Percentiles rank a stretch among this genome's conserved stretches.
Evolutionary conservation across 2,329 filamentous ascomycete genomes (phyloP).

Genomic region (Emydomyces testavorans): DNA sequence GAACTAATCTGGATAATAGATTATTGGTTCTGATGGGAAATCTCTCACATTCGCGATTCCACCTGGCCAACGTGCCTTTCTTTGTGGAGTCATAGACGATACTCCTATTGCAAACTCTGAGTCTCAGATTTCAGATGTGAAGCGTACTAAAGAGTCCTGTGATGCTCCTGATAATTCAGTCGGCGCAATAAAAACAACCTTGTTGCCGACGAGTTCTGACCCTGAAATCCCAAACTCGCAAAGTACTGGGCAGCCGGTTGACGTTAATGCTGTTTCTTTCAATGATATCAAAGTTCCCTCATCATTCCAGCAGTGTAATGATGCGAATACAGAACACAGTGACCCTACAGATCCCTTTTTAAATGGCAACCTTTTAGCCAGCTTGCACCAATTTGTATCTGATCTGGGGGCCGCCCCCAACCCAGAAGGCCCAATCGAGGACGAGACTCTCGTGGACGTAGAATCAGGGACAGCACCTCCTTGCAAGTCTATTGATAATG

Average conservation of each 20-base stretch:
- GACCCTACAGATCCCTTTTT: too few relatives aligned
- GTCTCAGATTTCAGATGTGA: not conserved
- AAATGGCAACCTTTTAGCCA: not conserved
- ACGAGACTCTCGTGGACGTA: not conserved
- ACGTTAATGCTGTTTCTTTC: not conserved
- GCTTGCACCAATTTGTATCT: not conserved
- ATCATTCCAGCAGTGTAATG: not conserved
- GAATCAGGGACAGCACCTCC: not conserved
- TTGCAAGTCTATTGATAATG: not conserved
- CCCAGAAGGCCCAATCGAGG: not conserved
- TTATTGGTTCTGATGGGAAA: conserved; percentile 26
- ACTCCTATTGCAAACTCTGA: not conserved
- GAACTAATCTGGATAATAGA: conserved; percentile 17
- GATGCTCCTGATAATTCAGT: not conserved
- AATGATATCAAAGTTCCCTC: not conserved
- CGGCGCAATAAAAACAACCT: not conserved
- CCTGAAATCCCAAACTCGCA: not conserved
- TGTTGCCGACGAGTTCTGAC: too few relatives aligned
- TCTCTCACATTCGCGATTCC: conserved; percentile 31
- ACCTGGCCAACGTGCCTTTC: conserved; percentile 29
- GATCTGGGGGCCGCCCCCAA: not conserved
- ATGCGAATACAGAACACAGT: not conserved
- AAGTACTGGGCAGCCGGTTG: not conserved
- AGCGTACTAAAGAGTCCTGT: not conserved
- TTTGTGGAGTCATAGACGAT: conserved; percentile 12